Base-by-base conservation (phyloP, 805 yeast species). In the Yarrowia osloensis region DNA sequence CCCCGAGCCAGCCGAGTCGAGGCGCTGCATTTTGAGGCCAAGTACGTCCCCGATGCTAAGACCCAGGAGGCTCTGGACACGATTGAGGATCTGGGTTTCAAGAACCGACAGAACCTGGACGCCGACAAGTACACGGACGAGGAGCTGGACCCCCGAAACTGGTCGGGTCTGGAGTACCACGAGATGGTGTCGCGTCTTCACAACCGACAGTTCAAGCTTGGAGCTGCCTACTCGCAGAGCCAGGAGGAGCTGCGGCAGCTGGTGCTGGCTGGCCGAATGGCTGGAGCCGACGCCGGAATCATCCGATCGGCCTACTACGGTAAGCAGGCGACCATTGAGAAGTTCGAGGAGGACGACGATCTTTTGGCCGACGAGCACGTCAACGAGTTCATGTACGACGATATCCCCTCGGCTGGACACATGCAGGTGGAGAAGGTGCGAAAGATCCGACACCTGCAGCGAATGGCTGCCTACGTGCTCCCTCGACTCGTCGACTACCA, bases 381-480 rank as follows among this genome's bases (percentile, higher is more conserved):
- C 69, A 69, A 69, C 44, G 73, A 75, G 26, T 85, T 82, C 71
- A 81, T 82, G 72, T 86, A 79, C 72, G 91, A 87, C 73, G 92
- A 88, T 73, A 80, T 86, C 70, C 88, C 91, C 28, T 81, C 88
- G 4, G 79, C 80, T 15, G 96, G 95, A 24, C 96, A 88, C 72
- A 87, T 88, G 72, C 83, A 84, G 69, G 83, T 88, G 37, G 85
- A 85, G 67, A 88, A 86, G 70, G 90, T 86, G 73, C 84, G 98
- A 74, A 88, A 85, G 70, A 86, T 85, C 71, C 86, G 96, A 71
- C 85, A 89, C 70, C 86, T 88, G 73, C 88, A 88, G 74, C 84
- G 98, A 72, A 81, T 91, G 50, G 91, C 96, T 12, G 97, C 98
- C 0, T 94, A 88, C 78, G 98, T 94, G 76, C 83, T 94, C 81